Evolutionary conservation across 2,329 filamentous ascomycete genomes (phyloP).

Genomic region (Cercospora brassicicola): DNA sequence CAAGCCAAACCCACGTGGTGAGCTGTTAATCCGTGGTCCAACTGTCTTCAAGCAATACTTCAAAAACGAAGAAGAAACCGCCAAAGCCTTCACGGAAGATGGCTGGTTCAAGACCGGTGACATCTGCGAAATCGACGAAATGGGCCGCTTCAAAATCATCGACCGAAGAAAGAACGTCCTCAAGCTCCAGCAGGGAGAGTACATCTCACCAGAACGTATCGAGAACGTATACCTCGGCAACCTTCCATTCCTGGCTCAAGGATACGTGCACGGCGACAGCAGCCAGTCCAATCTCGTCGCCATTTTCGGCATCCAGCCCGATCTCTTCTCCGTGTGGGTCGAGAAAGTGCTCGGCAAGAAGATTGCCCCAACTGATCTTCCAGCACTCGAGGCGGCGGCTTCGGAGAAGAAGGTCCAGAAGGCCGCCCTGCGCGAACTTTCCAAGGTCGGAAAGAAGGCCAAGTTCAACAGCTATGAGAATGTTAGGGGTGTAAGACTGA

Average conservation of each 20-base stretch:
- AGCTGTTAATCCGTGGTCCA: constrained; percentile 80
- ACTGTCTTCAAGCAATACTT: constrained; percentile 83
- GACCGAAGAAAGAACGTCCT: constrained; percentile 99
- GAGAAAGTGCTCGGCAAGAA: constrained; percentile 68
- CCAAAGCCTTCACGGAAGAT: constrained; percentile 76
- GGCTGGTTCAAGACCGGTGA: constrained; percentile 98
- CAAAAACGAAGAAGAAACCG: constrained; percentile 84
- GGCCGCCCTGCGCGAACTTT: constrained; percentile 75
- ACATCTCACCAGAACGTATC: constrained; percentile 94
- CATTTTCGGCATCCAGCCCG: constrained; percentile 84
- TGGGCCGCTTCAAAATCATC: constrained; percentile 87
- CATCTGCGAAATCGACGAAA: constrained; percentile 78
- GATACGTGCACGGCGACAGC: constrained; percentile 87
- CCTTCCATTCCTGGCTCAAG: constrained; percentile 72
- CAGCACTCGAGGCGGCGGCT: constrained; percentile 66
- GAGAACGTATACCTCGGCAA: constrained; percentile 91
- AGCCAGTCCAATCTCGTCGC: constrained; percentile 78
- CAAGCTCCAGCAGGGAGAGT: constrained; percentile 96
- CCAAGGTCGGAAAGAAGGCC: constrained; percentile 73
- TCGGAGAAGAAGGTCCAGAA: constrained; percentile 69
- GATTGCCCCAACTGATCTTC: constrained; percentile 64
- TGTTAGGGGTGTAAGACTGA: constrained; percentile 70
- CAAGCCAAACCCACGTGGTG: constrained; percentile 84
- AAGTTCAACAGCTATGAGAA: constrained; percentile 93
- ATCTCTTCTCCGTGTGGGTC: constrained; percentile 77